Base-by-base conservation (phyloP, 176 grass and related monocot genomes). In the Tillandsia fasciculata region DNA sequence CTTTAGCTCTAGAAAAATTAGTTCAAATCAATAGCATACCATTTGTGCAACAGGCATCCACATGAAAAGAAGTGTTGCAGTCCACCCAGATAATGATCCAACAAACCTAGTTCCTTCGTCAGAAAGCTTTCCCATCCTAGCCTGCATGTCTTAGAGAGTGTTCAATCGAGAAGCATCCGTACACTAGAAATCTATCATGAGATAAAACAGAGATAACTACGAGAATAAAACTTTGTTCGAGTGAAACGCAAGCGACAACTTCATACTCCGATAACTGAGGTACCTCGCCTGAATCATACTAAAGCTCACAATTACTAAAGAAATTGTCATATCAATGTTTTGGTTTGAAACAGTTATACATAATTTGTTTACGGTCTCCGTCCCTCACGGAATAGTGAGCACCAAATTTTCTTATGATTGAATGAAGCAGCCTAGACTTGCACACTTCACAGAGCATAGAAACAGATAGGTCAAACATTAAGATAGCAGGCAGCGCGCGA, bases 1-100 rank as follows among this genome's bases (percentile, higher is more conserved):
- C 33, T 59, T 59, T 20, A 59, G 22, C 2, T 59, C 54, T 59
- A 22, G 9, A 17, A 9, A 59, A 59, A 15, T 59, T 18, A 22
- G 20, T 18, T 17, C 33, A 51, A 59, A 69, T 73, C 75, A 56
- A 78, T 71, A 64, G 10, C 61, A 74, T 86, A 99, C 89, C 94
- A 90, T 99, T 53, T 99, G 89, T 20, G 94, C 84, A 78, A 99
- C 73, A 51, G 94, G 94, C 84, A 90, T 90, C 94, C 94, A 99
- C 94, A 93, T 99, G 82, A 99, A 99, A 26, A 99, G 87, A 85
- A 99, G 84, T 20, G 94, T 99, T 72, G 94, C 94, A 26, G 94
- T 99, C 94, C 94, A 93, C 67, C 94, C 94, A 80, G 94, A 99
- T 49, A 93, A 64, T 59, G 87, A 90, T 63, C 87, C 74, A 53